A percentile compares a stretch with the other conserved stretches of the same genome.
phyloP scores from a whole-genome alignment of 1,284 basidiomycete genomes.

The Fomitopsis palustris region DNA sequence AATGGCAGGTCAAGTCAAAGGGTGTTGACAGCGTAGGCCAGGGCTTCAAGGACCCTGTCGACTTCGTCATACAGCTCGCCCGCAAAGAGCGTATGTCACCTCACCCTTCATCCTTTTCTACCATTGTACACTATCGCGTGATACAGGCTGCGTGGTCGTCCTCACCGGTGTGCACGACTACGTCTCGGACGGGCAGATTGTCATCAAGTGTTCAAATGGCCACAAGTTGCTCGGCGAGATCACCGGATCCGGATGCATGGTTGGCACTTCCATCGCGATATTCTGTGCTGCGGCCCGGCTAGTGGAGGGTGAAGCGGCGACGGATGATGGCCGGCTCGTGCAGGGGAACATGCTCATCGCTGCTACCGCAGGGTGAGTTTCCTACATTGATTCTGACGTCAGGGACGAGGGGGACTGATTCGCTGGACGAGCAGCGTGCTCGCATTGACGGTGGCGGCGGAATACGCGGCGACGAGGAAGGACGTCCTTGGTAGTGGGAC shows the following conservation, averaged over 20 bases:
- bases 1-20: conserved; percentile 61
- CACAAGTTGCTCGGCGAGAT: conserved; percentile 74
- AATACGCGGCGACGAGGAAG: conserved; percentile 66
- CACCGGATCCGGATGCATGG: conserved; percentile 90
- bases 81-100: conserved; percentile 64
- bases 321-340: conserved; percentile 45
- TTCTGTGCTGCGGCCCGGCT: conserved; percentile 73
- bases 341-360: conserved; percentile 73
- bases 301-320: conserved; percentile 16
- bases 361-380: conserved; percentile 70
- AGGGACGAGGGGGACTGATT: conserved; percentile 7
- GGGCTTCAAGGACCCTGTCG: conserved; percentile 73
- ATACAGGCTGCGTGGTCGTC: conserved; percentile 73
- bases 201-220: conserved; percentile 76
- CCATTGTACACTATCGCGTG: background rate
- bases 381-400: background rate
- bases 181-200: conserved; percentile 77
- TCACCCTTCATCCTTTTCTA: background rate
- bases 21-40: conserved; percentile 86
- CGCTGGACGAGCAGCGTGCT: conserved; percentile 52
- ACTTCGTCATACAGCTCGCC: conserved; percentile 72
- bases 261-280: conserved; percentile 73
- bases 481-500: conserved; percentile 85
- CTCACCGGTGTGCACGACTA: conserved; percentile 86
- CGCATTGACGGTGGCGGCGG: conserved; percentile 81